Evolutionary conservation across 1,284 basidiomycete species (phyloP).

Genomic region (Veloporphyrellus conicus): DNA sequence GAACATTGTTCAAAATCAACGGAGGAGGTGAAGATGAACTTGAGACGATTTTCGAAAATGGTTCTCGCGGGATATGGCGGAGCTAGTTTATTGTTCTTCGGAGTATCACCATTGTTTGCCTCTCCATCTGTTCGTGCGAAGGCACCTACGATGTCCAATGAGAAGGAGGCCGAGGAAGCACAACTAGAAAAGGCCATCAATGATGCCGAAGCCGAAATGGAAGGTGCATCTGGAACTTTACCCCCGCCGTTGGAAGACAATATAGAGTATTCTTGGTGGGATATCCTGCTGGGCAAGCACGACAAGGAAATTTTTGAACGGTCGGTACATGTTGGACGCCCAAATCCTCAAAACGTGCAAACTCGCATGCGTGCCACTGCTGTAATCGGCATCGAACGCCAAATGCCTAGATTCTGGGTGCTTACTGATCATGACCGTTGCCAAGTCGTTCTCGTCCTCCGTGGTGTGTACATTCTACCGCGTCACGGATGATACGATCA

Average conservation of each 20-base stretch:
- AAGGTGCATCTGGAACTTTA: slow-evolving; percentile 40
- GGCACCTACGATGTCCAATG: slow-evolving; percentile 31
- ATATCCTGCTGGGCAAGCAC: slow-evolving; percentile 68
- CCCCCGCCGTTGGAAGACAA: slow-evolving; percentile 19
- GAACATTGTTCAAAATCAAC: slow-evolving; percentile 39
- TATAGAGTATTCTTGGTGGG: slow-evolving; percentile 69
- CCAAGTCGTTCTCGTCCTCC: slow-evolving; percentile 70
- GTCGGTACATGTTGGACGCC: slow-evolving; percentile 38
- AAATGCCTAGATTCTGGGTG: slow-evolving; percentile 79
- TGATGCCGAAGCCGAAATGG: slow-evolving; percentile 62
- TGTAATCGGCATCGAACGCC: slow-evolving; percentile 60
- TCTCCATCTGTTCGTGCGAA: slow-evolving; percentile 26
- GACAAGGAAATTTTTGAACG: slow-evolving; percentile 74
- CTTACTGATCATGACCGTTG: slow-evolving; percentile 67
- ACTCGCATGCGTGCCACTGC: slow-evolving; percentile 44
- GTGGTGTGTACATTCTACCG: slow-evolving; percentile 39
- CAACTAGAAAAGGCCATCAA: slow-evolving; percentile 61
- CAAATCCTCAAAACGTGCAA: slow-evolving; percentile 31
- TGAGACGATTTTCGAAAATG: slow-evolving; percentile 73
- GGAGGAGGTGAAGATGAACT: slow-evolving; percentile 57
- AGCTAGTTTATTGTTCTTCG: slow-evolving; percentile 73
- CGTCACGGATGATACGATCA: neutral
- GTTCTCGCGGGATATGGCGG: slow-evolving; percentile 78
- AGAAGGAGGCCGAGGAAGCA: slow-evolving; percentile 52
- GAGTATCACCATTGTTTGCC: slow-evolving; percentile 49